Base-by-base conservation (phyloP, 2,329 filamentous ascomycete species). In the Fusarium sacchari region DNA sequence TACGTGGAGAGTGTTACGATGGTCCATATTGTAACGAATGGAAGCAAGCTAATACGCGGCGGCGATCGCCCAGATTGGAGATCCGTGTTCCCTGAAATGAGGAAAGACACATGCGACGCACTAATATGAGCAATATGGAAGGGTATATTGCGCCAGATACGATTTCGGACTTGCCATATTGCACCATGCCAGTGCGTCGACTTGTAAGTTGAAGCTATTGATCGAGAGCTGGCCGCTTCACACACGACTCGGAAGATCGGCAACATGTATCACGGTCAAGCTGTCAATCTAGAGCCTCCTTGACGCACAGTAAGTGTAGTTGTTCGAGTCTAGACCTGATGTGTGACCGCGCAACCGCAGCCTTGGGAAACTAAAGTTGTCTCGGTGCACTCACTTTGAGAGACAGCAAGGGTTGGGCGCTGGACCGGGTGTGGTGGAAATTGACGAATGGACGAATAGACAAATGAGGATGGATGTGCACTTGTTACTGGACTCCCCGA, bases 51-150 rank as follows among this genome's bases (percentile, higher is more conserved):
- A 40, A 39, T n/a, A 26, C 22, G 44, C 26, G 53, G 43, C 36
- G 42, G 58, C 55, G 40, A 39, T 71, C 36, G 50, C 42, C 43
- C 24, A 61, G 43, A 44, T 58, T 60, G 36, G 64, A 52, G 59
- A 69, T 61, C 56, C 49, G 61, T 43, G 43, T 60, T 46, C 34
- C 53, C 55, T 72, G 36, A 49, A 59, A 57, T 20, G 44, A 58
- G 42, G 50, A 63, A 34, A 55, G 37, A n/a, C n/a, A 62, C 13
- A 62, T n/a, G 49, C 57, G 53, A 44, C 42, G 60, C 65, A 67
- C 69, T 70, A 65, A 44, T 53, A 77, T 69, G 70, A 71, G 66
- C 64, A 78, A 78, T 77, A 67, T 60, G 39, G 73, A 69, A 71
- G 56, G 74, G 72, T 68, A 43, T 36, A 72, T 77, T 67, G 76